Conservation (phyloP, 257 asterid species). For the Solanum sitiens region DNA sequence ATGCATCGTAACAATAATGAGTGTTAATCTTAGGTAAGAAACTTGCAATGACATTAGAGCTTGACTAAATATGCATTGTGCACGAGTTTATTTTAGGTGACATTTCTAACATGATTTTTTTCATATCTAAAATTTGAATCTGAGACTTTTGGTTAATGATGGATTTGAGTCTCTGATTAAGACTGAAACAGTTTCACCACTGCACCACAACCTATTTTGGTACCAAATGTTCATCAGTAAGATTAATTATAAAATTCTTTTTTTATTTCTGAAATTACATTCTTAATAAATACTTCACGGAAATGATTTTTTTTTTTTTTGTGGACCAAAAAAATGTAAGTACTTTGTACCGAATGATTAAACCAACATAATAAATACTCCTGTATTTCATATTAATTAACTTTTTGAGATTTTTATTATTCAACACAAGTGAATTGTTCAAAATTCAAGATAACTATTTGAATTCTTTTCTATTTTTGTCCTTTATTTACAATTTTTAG, state of each 20-base stretch:
- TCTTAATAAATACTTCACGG: background rate
- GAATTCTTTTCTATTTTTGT: no score
- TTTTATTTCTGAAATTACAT: no score
- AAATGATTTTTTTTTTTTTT: background rate
- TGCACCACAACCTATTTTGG: fast-evolving
- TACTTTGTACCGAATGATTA: background rate
- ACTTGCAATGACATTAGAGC: background rate
- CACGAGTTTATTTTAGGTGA: no score
- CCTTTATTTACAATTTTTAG: background rate
- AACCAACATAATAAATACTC: background rate
- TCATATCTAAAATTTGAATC: fast-evolving
- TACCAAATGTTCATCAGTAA: background rate
- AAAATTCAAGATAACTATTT: no score
- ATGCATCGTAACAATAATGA: background rate
- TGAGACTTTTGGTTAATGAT: no score
- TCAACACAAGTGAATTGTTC: no score
- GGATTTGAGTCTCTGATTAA: no score
- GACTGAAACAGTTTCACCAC: fast-evolving
- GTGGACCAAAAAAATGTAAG: background rate
- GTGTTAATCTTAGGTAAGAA: background rate
- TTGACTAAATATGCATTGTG: no score
- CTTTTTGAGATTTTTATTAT: no score
- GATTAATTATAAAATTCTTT: background rate
- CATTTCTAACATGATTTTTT: fast-evolving
- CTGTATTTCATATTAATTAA: background rate